A percentile compares a stretch with the other conserved stretches of the same genome.
phyloP scores from a whole-genome alignment of 805 yeast species.

The Metschnikowia amazonensis region DNA sequence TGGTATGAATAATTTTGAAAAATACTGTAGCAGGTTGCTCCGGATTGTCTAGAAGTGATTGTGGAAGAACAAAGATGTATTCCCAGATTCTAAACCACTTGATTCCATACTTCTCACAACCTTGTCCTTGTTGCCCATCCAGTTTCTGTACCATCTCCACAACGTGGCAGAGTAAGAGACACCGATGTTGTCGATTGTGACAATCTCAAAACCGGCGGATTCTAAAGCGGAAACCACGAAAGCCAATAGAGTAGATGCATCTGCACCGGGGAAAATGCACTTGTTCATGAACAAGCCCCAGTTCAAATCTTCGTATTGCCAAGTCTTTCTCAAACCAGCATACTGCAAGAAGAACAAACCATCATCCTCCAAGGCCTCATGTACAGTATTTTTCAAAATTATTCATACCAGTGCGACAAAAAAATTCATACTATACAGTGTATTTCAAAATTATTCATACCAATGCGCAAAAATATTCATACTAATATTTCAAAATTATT shows the following conservation, averaged over 20 bases:
- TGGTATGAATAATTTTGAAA: no score
- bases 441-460: no score
- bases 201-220: slow-evolving; percentile 82
- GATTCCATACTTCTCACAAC: slow-evolving; percentile 76
- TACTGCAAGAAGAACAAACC: slow-evolving; percentile 84
- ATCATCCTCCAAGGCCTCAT: slow-evolving; percentile 88
- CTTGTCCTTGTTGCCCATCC: slow-evolving; percentile 79
- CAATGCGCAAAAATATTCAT: no score
- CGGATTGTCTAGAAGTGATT: slow-evolving; percentile 87
- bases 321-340: slow-evolving; percentile 84
- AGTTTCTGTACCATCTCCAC: slow-evolving; percentile 93
- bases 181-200: slow-evolving; percentile 81
- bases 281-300: slow-evolving; percentile 97
- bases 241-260: slow-evolving; percentile 89
- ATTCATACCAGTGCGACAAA: no score
- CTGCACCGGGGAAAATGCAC: slow-evolving; percentile 96
- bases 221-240: slow-evolving; percentile 76
- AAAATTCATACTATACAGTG: no score
- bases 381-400: no score
- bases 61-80: slow-evolving; percentile 76
- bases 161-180: slow-evolving; percentile 88
- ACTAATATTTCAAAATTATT: no score
- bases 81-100: slow-evolving; percentile 95
- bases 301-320: slow-evolving; percentile 92
- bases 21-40: slow-evolving; percentile 87